Evolutionary conservation across 768 basidiomycete species (phyloP).

Genomic region (Lactarius indigo): DNA sequence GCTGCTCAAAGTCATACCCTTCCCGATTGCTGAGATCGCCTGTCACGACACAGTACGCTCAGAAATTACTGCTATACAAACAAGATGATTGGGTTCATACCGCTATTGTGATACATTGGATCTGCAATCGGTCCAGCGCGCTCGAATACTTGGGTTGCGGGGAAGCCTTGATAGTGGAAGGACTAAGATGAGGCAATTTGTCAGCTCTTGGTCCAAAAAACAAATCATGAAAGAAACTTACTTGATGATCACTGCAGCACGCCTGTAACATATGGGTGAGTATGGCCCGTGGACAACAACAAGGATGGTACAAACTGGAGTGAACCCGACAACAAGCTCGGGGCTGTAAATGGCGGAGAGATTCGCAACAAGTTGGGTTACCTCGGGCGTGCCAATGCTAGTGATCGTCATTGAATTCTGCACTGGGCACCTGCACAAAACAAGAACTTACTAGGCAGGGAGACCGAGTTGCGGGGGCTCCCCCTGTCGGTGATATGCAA

Average conservation of each 20-base stretch:
- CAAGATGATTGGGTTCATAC: constrained; percentile 33
- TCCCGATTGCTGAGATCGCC: constrained; percentile 77
- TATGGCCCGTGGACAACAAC: not conserved
- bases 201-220: not conserved
- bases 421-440: not conserved
- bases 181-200: constrained; percentile 42
- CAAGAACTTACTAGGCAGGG: constrained; percentile 54
- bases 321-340: constrained; percentile 66
- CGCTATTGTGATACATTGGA: constrained; percentile 87
- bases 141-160: constrained; percentile 86
- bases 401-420: not conserved
- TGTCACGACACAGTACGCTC: constrained; percentile 26
- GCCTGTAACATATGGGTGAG: constrained; percentile 38
- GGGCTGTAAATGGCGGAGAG: constrained; percentile 78
- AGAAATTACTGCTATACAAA: not conserved
- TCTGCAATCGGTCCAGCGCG: constrained; percentile 82
- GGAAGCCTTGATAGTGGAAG: constrained; percentile 79
- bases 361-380: constrained; percentile 69
- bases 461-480: constrained; percentile 85
- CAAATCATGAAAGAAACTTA: constrained; percentile 27
- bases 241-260: constrained; percentile 93
- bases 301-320: constrained; percentile 42
- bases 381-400: constrained; percentile 79
- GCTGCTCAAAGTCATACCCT: constrained; percentile 81
- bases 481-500: constrained; percentile 72